Evolutionary conservation across 495 filamentous ascomycete species (phyloP).

Genomic region (Neurospora sp.): DNA sequence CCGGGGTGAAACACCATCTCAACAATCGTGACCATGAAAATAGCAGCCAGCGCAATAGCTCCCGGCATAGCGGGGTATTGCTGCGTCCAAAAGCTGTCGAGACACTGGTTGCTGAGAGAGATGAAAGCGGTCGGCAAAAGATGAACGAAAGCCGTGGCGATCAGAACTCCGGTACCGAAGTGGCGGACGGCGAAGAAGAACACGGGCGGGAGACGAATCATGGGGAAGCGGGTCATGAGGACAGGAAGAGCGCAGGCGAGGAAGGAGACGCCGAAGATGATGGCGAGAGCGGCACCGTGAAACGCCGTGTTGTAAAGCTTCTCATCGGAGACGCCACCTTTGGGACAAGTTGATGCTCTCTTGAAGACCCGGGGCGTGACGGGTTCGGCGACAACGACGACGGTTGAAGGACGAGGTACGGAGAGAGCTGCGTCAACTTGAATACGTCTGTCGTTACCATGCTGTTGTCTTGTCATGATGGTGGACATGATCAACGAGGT

Average conservation of each 20-base stretch:
- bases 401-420: not conserved
- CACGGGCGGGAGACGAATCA: constrained; percentile 32
- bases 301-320: constrained; percentile 50
- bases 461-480: not conserved
- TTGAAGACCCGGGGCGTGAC: not conserved
- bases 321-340: constrained; percentile 21
- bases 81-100: constrained; percentile 63
- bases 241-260: constrained; percentile 51
- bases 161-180: constrained; percentile 75
- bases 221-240: constrained; percentile 37
- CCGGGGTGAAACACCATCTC: constrained; percentile 61
- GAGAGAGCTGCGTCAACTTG: not conserved
- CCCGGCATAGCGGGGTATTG: constrained; percentile 70
- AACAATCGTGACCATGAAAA: constrained; percentile 61
- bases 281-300: constrained; percentile 64
- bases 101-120: constrained; percentile 69
- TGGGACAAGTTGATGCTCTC: not conserved
- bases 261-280: constrained; percentile 61
- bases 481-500: constrained; percentile 9
- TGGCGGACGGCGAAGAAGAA: constrained; percentile 67
- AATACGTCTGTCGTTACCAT: not conserved
- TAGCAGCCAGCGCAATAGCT: constrained; percentile 63
- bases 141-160: constrained; percentile 84
- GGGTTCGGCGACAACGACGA: not conserved
- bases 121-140: constrained; percentile 72